Conservation (phyloP, 139 green algal species). For the Chlorella ohadii region DNA sequence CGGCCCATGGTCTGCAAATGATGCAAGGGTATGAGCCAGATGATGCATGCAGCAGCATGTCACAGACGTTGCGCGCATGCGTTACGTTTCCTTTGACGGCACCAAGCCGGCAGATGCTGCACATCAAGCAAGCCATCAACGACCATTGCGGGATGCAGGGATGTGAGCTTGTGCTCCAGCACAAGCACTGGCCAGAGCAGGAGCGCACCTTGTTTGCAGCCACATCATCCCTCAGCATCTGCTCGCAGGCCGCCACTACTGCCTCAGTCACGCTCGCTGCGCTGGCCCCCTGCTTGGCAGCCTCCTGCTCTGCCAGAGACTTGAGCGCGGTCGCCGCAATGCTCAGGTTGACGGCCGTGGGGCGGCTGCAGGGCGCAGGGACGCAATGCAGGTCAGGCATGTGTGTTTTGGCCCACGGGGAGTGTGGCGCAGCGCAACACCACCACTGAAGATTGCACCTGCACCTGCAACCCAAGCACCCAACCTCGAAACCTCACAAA, state of each 20-base stretch:
- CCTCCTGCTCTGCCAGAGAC: constrained; percentile 44
- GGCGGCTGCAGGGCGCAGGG: constrained; percentile 67
- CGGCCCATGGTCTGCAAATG: constrained; percentile 75
- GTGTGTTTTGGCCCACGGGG: no score
- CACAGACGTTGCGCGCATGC: no score
- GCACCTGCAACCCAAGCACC: no score
- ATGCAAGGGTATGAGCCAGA: background rate
- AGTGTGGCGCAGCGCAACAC: no score
- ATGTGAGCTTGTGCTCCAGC: background rate
- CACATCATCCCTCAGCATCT: constrained; percentile 86
- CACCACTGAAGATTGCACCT: no score
- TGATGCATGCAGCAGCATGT: background rate
- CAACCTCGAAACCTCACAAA: no score
- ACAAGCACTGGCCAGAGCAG: no score
- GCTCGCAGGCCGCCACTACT: constrained; percentile 77
- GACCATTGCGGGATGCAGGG: no score
- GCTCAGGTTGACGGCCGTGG: constrained; percentile 95
- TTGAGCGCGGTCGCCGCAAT: constrained; percentile 80
- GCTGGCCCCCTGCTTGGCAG: constrained; percentile 45
- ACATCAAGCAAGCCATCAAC: no score
- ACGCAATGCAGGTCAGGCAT: no score
- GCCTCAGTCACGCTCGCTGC: constrained; percentile 57
- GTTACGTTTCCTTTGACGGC: background rate
- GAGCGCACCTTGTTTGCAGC: constrained; percentile 73
- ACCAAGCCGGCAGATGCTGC: no score